Evolutionary conservation across 1,284 basidiomycete genomes (phyloP), one percentile per base, ranked within the genome.

Genomic region (Irpex sp.): DNA sequence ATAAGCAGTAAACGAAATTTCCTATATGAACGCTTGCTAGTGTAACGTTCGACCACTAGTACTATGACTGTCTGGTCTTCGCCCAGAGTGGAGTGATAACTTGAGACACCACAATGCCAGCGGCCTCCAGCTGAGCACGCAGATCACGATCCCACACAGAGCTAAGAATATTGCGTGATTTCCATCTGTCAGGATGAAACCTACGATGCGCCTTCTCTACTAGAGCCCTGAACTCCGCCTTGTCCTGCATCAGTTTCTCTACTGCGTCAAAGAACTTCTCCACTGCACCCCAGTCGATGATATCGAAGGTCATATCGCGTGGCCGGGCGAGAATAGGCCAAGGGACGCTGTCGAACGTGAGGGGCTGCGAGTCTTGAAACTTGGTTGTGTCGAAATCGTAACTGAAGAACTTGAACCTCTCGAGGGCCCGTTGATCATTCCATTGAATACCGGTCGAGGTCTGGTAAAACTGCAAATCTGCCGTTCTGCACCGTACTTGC

Each of bases 161-260:
- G 17, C 47, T 58, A n/a, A 63, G 19, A 9, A 63, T n/a, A 11
- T 62, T 54, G 17, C 64, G 51, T 4, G 62, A 38, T 56, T 51
- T 57, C 64, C 62, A 65, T 40, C 55, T 65, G 26, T 65, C 62
- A 4, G 64, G 62, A 38, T 63, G 62, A 44, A 63, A 65, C 34
- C 69, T 51, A 2, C 48, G 58, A 49, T 61, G 64, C 31, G 61
- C 47, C 48, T 65, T 65, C 58, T 60, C 62, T 2, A 65, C 48
- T 34, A 63, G 31, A 6, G 57, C 44, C 17, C 38, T 58, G 36
- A 58, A 60, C 54, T 64, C 62, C 6, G 8, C 40, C 15, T 9
- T 44, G 26, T 26, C 26, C 40, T 44, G 40, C 40, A 44, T 44
- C 8, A 44, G 11, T 47, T 56, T 56, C 7, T 48, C 57, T 11